Conservation (phyloP, 2,329 filamentous ascomycete species). For the Botrytis galanthina region DNA sequence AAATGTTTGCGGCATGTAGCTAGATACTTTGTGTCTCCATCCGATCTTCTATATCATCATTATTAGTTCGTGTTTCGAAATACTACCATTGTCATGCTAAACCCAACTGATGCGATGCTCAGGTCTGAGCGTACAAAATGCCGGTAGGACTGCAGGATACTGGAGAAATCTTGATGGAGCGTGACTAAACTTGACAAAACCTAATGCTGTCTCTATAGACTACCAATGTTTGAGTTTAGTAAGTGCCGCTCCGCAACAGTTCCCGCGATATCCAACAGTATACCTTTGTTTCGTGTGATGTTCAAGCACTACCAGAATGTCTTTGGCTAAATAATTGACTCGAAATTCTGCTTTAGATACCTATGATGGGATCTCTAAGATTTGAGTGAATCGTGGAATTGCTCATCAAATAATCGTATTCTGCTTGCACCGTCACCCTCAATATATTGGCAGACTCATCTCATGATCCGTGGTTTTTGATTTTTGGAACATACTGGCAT, state of each 20-base stretch:
- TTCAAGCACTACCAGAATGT: not conserved
- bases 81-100: not conserved
- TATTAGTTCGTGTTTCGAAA: not conserved
- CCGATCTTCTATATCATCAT: not conserved
- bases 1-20: not conserved
- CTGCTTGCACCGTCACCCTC: not conserved
- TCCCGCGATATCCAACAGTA: not conserved
- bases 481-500: not conserved
- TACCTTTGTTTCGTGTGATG: not conserved
- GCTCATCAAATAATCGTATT: not conserved
- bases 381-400: no score
- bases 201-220: not conserved
- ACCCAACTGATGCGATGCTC: not conserved
- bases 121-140: not conserved
- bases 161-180: not conserved
- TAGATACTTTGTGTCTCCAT: not conserved
- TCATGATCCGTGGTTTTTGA: not conserved
- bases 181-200: not conserved
- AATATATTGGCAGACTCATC: not conserved
- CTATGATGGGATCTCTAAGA: not conserved
- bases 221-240: not conserved
- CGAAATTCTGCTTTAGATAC: not conserved
- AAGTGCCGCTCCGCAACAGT: not conserved
- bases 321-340: not conserved
- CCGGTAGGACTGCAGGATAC: not conserved